phyloP scores from a whole-genome alignment of 2,329 filamentous ascomycete species.

The Microsporum audouinii region DNA sequence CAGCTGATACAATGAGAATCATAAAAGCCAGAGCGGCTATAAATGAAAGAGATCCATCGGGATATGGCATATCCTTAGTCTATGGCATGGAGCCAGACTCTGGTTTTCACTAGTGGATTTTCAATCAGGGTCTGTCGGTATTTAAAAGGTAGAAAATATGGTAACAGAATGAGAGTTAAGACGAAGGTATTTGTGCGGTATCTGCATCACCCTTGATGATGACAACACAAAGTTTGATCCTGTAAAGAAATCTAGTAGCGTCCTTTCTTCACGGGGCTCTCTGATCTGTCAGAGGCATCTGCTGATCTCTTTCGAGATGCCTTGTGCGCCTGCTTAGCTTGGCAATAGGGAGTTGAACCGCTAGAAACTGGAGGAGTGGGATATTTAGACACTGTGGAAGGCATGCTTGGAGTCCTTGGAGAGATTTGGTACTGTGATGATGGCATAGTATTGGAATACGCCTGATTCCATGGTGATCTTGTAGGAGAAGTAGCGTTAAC shows the following conservation, averaged over 20 bases:
- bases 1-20: not conserved
- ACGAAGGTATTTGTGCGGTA: not conserved
- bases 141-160: not conserved
- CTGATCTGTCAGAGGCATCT: not conserved
- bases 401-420: not conserved
- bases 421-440: not conserved
- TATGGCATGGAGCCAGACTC: not conserved
- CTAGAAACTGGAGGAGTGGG: not conserved
- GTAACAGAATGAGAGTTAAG: not conserved
- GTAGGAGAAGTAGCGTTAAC: not conserved
- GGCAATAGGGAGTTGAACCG: not conserved
- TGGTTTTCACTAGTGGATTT: not conserved
- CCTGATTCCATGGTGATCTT: not conserved
- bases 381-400: not conserved
- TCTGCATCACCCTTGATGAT: not conserved
- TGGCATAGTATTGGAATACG: not conserved
- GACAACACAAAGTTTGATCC: not conserved
- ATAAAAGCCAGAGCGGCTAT: not conserved
- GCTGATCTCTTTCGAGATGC: not conserved
- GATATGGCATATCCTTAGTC: not conserved
- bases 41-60: not conserved
- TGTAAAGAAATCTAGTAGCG: not conserved
- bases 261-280: not conserved
- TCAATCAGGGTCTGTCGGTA: not conserved
- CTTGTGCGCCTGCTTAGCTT: not conserved